These are phyloP conservation scores for Lactifluus hygrophoroides DNA, from an alignment of 768 basidiomycete species.

Conservation along the genomic window DNA sequence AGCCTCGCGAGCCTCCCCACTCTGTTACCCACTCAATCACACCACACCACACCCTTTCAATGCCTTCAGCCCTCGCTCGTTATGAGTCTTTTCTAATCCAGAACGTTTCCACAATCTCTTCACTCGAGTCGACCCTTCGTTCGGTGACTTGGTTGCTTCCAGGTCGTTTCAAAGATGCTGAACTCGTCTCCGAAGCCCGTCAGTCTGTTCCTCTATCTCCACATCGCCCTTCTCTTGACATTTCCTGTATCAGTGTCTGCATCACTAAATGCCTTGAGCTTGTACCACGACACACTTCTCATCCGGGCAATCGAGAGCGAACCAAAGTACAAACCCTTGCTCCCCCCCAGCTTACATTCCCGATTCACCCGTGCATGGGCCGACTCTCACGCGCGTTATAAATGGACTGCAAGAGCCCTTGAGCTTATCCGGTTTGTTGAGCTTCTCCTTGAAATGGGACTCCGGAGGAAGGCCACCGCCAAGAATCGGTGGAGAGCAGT, in stretches of 20 bases:
- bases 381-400: conserved; percentile 59
- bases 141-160: conserved; percentile 95
- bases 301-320: conserved; percentile 52
- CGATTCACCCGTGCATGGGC: conserved; percentile 89
- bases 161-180: conserved; percentile 95
- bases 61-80: conserved; percentile 56
- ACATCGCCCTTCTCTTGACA: conserved; percentile 5
- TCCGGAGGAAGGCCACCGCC: conserved; percentile 59
- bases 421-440: conserved; percentile 75
- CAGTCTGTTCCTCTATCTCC: conserved; percentile 33
- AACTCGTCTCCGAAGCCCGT: conserved; percentile 91
- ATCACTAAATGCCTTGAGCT: conserved; percentile 75
- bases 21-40: background rate
- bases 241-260: conserved; percentile 58
- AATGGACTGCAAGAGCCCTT: conserved; percentile 66
- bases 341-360: conserved; percentile 70
- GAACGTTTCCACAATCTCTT: conserved; percentile 78
- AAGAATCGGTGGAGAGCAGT: conserved; percentile 69
- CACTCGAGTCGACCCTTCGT: conserved; percentile 81
- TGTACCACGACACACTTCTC: conserved; percentile 95
- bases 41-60: conserved; percentile 25
- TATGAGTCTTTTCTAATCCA: conserved; percentile 80
- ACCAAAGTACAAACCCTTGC: conserved; percentile 64
- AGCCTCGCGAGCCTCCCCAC: too few species aligned
- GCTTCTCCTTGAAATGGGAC: conserved; percentile 83